Percentiles rank a stretch among this genome's conserved stretches.
phyloP scores from a whole-genome alignment of 192 early-diverging fungal genomes.

The Chytriomyces sp. region DNA sequence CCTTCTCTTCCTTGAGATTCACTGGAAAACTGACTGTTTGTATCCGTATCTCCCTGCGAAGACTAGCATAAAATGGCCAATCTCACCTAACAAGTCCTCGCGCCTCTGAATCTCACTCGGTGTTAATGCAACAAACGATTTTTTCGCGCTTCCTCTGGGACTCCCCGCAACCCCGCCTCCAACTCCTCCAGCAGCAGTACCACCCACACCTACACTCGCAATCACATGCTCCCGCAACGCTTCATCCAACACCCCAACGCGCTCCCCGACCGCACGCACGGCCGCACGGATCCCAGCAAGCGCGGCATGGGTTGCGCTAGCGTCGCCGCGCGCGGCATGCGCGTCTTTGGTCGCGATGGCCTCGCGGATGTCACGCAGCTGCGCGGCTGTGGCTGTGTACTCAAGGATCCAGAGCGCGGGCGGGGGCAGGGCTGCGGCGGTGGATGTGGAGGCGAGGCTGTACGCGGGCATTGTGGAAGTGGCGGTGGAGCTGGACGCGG shows the following conservation, averaged over 20 bases:
- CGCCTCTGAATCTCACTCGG: slow-evolving; percentile 76
- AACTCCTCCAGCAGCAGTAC: not conserved
- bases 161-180: not conserved
- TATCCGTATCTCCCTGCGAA: not conserved
- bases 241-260: slow-evolving; percentile 57
- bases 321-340: slow-evolving; percentile 69
- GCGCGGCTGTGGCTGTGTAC: slow-evolving; percentile 60
- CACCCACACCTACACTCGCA: not conserved
- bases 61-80: not conserved
- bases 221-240: slow-evolving; percentile 36
- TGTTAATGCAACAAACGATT: slow-evolving; percentile 39
- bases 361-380: slow-evolving; percentile 72
- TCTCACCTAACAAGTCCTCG: slow-evolving; percentile 68
- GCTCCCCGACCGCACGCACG: slow-evolving; percentile 50
- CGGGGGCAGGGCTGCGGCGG: not conserved
- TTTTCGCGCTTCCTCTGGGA: not conserved
- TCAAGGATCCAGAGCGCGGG: slow-evolving; percentile 73
- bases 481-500: not conserved
- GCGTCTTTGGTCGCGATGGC: slow-evolving; percentile 73
- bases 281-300: slow-evolving; percentile 76
- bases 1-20: slow-evolving; percentile 54
- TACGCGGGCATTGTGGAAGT: not conserved
- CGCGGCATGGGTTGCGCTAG: slow-evolving; percentile 76
- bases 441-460: not conserved
- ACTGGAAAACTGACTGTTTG: not conserved